phyloP scores from a whole-genome alignment of 1,284 basidiomycete species.

The Ustilago lituana region DNA sequence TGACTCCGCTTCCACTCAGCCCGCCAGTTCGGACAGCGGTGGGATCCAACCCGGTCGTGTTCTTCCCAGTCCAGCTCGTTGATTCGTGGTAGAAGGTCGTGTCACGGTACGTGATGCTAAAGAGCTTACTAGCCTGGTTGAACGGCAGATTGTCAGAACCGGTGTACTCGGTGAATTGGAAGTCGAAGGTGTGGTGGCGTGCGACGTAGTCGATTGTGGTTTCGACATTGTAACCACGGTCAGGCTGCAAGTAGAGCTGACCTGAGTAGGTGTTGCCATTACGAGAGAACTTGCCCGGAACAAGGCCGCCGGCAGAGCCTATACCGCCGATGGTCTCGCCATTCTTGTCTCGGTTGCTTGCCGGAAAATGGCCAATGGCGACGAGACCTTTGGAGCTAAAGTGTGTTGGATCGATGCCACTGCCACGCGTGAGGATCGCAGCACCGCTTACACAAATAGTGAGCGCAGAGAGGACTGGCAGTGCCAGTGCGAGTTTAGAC shows the following conservation, averaged over 20 bases:
- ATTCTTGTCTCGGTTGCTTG: slow-evolving; percentile 57
- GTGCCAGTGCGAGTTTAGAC: slow-evolving; percentile 6
- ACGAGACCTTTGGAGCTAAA: slow-evolving; percentile 67
- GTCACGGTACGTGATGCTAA: slow-evolving; percentile 72
- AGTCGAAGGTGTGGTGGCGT: slow-evolving; percentile 73
- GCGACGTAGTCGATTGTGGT: slow-evolving; percentile 74
- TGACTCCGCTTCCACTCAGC: slow-evolving; percentile 28
- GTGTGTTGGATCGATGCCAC: slow-evolving; percentile 30
- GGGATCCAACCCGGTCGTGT: slow-evolving; percentile 76
- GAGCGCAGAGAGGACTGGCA: slow-evolving; percentile 17
- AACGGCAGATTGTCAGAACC: slow-evolving; percentile 72
- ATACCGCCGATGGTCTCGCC: slow-evolving; percentile 67
- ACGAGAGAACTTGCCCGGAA: slow-evolving; percentile 27
- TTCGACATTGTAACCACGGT: slow-evolving; percentile 70
- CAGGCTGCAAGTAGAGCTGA: slow-evolving; percentile 71
- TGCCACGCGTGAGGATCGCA: slow-evolving; percentile 14
- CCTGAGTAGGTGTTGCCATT: slow-evolving; percentile 68
- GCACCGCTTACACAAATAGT: slow-evolving; percentile 10
- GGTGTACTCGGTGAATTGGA: slow-evolving; percentile 71
- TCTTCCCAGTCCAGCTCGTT: slow-evolving; percentile 25
- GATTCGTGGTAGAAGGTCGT: slow-evolving; percentile 73
- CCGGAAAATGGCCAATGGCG: slow-evolving; percentile 65
- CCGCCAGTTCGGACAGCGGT: slow-evolving; percentile 69
- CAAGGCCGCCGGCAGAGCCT: slow-evolving; percentile 50
- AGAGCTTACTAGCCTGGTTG: slow-evolving; percentile 72